Evolutionary conservation across 768 basidiomycete species (phyloP).

Genomic region (Leccinum variicolor): DNA sequence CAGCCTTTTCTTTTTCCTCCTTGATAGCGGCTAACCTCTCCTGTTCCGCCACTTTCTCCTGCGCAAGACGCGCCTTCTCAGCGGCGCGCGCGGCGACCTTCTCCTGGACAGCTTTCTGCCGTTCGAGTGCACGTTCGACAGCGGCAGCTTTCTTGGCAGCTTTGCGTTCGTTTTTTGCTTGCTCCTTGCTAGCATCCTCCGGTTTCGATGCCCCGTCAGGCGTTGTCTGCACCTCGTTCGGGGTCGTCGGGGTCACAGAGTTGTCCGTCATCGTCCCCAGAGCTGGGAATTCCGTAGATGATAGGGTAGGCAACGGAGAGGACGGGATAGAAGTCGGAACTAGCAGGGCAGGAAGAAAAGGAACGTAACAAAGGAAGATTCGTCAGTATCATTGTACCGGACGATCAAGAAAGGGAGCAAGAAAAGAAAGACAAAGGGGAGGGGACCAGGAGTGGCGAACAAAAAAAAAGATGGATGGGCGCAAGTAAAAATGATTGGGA

Average conservation of each 20-base stretch:
- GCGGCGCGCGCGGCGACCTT: slow-evolving; percentile 50
- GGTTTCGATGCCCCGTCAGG: slow-evolving; percentile 24
- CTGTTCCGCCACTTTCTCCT: slow-evolving; percentile 55
- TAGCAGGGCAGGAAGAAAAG: slow-evolving; percentile 21
- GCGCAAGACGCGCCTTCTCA: slow-evolving; percentile 51
- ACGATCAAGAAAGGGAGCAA: slow-evolving; percentile 43
- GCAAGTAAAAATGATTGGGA: slow-evolving; percentile 6
- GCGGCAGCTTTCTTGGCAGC: slow-evolving; percentile 64
- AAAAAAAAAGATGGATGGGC: slow-evolving; percentile 2
- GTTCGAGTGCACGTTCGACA: slow-evolving; percentile 58
- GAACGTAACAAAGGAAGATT: slow-evolving; percentile 22
- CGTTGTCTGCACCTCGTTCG: slow-evolving; percentile 23
- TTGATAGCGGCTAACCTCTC: slow-evolving; percentile 41
- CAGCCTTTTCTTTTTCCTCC: slow-evolving; percentile 37
- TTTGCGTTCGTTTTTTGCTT: slow-evolving; percentile 58
- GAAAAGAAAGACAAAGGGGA: slow-evolving; percentile 36
- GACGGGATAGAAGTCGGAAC: slow-evolving; percentile 37
- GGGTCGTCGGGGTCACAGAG: slow-evolving; percentile 1
- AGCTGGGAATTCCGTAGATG: slow-evolving; percentile 75
- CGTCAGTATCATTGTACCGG: slow-evolving; percentile 45
- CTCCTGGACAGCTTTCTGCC: slow-evolving; percentile 54
- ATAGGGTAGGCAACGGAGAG: slow-evolving; percentile 48
- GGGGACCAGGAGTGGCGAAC: slow-evolving; percentile 27
- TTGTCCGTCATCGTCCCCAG: slow-evolving; percentile 32
- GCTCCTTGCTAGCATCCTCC: slow-evolving; percentile 39